Percentiles rank a stretch among this genome's conserved stretches.
These are phyloP conservation scores for Penicillium lagena DNA, from an alignment of 495 filamentous ascomycete species.

Conservation along the genomic window DNA sequence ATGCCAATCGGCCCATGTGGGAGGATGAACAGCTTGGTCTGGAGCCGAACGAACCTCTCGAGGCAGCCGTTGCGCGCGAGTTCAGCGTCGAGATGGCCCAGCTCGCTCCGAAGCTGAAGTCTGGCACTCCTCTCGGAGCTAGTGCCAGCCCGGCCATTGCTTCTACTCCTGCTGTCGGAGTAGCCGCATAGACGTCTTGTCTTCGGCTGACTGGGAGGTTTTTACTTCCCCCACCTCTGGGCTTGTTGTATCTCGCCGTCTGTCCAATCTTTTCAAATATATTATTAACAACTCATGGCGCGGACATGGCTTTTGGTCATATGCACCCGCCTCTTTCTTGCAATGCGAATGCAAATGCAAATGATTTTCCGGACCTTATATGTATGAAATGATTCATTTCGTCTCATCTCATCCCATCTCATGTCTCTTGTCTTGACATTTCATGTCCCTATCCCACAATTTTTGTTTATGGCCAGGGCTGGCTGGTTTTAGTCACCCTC, in stretches of 20 bases:
- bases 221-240: neutral
- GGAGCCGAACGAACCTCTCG: slow-evolving; percentile 32
- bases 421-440: too few relatives aligned
- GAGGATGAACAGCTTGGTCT: slow-evolving; percentile 79
- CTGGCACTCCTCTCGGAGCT: slow-evolving; percentile 17
- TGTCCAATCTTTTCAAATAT: slow-evolving; percentile 7
- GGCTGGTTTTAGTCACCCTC: too few relatives aligned
- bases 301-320: neutral
- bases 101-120: slow-evolving; percentile 17
- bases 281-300: neutral
- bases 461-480: too few relatives aligned
- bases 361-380: too few relatives aligned
- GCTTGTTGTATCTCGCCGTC: neutral
- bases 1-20: slow-evolving; percentile 68
- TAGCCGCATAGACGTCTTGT: slow-evolving; percentile 21
- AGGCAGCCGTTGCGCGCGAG: slow-evolving; percentile 33
- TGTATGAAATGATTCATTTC: too few relatives aligned
- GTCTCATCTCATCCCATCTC: too few relatives aligned
- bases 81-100: slow-evolving; percentile 18
- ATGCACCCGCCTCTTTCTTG: too few relatives aligned
- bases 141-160: slow-evolving; percentile 17
- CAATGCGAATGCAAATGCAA: too few relatives aligned
- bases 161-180: slow-evolving; percentile 22
- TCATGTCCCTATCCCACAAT: too few relatives aligned
- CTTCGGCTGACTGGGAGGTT: neutral